Conservation (phyloP, 2,329 filamentous ascomycete species). For the Aspergillus neoniger region DNA sequence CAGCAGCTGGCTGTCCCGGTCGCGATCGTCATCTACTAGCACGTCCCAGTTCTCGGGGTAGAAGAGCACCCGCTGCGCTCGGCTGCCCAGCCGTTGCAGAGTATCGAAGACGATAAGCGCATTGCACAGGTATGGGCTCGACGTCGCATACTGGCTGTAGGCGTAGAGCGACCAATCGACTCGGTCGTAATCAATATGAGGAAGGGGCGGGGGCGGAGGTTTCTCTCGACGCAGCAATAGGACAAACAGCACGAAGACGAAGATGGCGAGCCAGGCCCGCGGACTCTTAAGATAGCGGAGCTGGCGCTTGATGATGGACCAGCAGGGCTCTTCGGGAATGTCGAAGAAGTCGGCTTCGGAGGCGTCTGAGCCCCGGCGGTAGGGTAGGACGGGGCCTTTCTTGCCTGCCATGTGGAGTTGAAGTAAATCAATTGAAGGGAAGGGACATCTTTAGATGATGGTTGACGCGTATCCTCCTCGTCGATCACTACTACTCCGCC, state of each 20-base stretch:
- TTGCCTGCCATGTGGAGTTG: constrained; percentile 12
- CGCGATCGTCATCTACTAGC: constrained; percentile 28
- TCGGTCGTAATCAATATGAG: constrained; percentile 34
- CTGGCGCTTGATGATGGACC: constrained; percentile 34
- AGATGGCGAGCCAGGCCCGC: constrained; percentile 33
- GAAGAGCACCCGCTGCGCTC: constrained; percentile 44
- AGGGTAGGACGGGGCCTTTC: constrained; percentile 21
- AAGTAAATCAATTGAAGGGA: neutral
- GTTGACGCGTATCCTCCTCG: neutral
- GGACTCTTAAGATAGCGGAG: constrained; percentile 25
- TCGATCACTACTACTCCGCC: neutral
- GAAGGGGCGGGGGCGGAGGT: constrained; percentile 20
- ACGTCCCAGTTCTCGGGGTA: constrained; percentile 46
- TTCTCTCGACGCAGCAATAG: constrained; percentile 27
- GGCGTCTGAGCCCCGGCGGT: constrained; percentile 33
- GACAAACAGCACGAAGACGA: constrained; percentile 28
- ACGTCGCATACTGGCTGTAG: constrained; percentile 48
- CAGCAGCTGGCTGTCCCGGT: constrained; percentile 49
- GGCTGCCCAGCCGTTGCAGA: constrained; percentile 41
- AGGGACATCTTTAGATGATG: neutral
- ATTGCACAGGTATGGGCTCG: constrained; percentile 46
- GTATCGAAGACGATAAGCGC: constrained; percentile 46
- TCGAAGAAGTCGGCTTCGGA: constrained; percentile 41
- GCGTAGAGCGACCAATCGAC: constrained; percentile 47
- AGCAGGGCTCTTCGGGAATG: constrained; percentile 35